Evolutionary conservation across 257 asterid species (phyloP).

Genomic region (Petunia axillaris): DNA sequence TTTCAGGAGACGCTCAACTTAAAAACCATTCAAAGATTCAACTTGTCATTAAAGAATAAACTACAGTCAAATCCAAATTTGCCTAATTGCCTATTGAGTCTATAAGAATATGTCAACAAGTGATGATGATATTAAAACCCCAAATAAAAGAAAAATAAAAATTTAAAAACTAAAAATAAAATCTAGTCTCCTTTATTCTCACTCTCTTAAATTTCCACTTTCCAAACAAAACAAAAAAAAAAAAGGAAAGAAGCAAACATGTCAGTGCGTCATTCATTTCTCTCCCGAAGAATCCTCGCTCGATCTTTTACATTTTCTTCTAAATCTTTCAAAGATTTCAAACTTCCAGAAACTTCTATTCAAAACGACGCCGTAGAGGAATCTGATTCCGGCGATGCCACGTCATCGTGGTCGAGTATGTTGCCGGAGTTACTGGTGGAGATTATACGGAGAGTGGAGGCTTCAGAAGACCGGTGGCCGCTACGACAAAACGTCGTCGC

Average conservation of each 20-base stretch:
- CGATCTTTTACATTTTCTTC: slow-evolving; percentile 72
- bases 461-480: slow-evolving; percentile 80
- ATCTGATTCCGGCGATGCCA: slow-evolving; percentile 29
- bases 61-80: too few relatives aligned
- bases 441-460: slow-evolving; percentile 76
- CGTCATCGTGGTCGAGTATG: slow-evolving; percentile 70
- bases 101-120: not conserved
- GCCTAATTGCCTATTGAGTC: too few relatives aligned
- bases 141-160: too few relatives aligned
- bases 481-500: slow-evolving; percentile 81
- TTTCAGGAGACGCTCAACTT: too few relatives aligned
- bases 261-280: slow-evolving; percentile 72
- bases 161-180: not conserved
- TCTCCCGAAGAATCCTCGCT: slow-evolving; percentile 65
- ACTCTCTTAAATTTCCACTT: not conserved
- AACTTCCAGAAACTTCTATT: slow-evolving; percentile 34
- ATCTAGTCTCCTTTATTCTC: not conserved
- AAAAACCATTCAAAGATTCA: too few relatives aligned
- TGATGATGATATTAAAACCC: not conserved
- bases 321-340: slow-evolving; percentile 50
- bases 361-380: slow-evolving; percentile 39
- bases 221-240: not conserved
- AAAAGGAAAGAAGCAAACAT: slow-evolving; percentile 24
- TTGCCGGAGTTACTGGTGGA: slow-evolving; percentile 83
- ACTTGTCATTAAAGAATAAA: too few relatives aligned